Base-by-base conservation (phyloP, 2,329 filamentous ascomycete genomes). In the Epichloe bromicola region DNA sequence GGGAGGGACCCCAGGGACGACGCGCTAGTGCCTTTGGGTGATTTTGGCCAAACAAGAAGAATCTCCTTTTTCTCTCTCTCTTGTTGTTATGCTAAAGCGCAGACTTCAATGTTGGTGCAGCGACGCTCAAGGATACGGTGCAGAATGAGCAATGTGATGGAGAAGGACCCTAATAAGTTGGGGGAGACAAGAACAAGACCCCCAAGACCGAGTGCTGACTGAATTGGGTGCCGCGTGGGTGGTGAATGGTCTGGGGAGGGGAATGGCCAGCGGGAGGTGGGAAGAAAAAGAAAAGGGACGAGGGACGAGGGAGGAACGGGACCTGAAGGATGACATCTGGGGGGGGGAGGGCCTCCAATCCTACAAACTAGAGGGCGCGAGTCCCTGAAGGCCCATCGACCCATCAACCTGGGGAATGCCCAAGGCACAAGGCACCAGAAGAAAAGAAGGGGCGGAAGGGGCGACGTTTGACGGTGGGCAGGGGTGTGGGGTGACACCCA, bases 1-100 rank as follows among this genome's bases (percentile, higher is more conserved):
- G 60, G 63, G 56, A 58, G 59, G 61, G 58, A 62, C 60, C 60
- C 62, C 56, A 59, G 60, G 56, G 57, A 48, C 45, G 33, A 48
- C 45, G 33, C 61, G 60, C 62, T 64, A 63, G 56, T 57, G 48
- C 48, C 43, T 30, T 40, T 40, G 20, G 19, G 48, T 40, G 48
- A 46, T 46, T 39, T 23, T 42, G 48, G 33, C 30, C 53, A 41
- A 23, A 26, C 19, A 37, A 54, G 34, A 26, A 23, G 33, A 37
- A 48, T 34, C 15, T 38, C 43, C 1, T 38, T 37, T 12, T 7
- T 14, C 17, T 37, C 17, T 41, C 12, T 26, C 17, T 45, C 19
- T 19, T 19, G 19, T 19, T 17, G n/a, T 23, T 20, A 3, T 20
- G 11, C 8, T 15, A 11, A 26, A 42, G 43, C 38, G 40, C 43